A percentile compares a stretch with the other conserved stretches of the same genome.
Conservation (phyloP, 305 asterid species). For the Fraxinus platypoda region DNA sequence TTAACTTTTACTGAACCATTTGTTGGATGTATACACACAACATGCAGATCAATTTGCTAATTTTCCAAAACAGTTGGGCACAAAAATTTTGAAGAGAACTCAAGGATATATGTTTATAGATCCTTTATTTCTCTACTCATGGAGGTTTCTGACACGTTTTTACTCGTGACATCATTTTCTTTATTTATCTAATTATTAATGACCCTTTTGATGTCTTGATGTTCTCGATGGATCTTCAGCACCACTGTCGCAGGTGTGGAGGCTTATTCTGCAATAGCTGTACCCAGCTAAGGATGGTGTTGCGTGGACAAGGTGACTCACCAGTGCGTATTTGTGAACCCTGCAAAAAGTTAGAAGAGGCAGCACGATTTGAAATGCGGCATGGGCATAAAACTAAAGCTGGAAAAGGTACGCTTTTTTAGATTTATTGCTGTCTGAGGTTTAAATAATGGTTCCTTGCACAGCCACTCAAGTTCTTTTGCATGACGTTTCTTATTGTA, state of each 20-base stretch:
- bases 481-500: background rate
- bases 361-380: slow-evolving; percentile 89
- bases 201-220: slow-evolving; percentile 29
- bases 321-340: slow-evolving; percentile 96
- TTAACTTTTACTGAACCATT: background rate
- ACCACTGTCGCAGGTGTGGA: slow-evolving; percentile 98
- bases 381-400: slow-evolving; percentile 69
- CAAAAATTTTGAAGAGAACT: background rate
- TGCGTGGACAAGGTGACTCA: slow-evolving; percentile 98
- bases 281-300: slow-evolving; percentile 81
- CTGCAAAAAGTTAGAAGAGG: slow-evolving; percentile 89
- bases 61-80: background rate
- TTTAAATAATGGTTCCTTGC: background rate
- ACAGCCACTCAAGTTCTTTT: background rate
- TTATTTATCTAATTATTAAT: background rate
- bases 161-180: background rate
- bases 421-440: slow-evolving; percentile 16
- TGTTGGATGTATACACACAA: background rate
- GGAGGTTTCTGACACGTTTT: background rate
- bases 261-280: slow-evolving; percentile 87
- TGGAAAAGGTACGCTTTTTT: slow-evolving; percentile 52
- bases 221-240: slow-evolving; percentile 55
- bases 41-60: background rate
- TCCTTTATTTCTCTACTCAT: background rate
- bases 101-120: background rate